Conservation (phyloP, 2,329 filamentous ascomycete genomes). For the Malbranchea zuffiana region DNA sequence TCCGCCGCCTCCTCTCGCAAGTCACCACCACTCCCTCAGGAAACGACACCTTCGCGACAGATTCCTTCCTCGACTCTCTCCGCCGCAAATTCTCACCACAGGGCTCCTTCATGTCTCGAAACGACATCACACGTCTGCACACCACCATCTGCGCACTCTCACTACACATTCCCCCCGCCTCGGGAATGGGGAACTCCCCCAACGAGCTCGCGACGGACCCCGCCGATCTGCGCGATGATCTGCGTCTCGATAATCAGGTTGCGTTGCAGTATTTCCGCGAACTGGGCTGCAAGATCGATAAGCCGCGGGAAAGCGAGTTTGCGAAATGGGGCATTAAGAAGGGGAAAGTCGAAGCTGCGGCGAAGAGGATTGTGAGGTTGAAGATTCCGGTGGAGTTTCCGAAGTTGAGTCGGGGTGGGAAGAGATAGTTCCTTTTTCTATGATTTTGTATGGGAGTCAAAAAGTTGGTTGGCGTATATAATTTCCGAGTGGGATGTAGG, state of each 20-base stretch:
- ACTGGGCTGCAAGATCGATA: constrained; percentile 36
- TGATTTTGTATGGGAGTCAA: too few species aligned
- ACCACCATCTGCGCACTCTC: constrained; percentile 38
- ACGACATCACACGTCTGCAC: constrained; percentile 34
- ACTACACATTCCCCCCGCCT: constrained; percentile 36
- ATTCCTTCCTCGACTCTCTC: constrained; percentile 31
- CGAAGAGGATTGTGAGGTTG: constrained; percentile 53
- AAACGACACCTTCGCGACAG: constrained; percentile 22
- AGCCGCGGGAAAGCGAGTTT: constrained; percentile 32
- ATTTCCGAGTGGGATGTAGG: too few species aligned
- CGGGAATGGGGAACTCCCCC: constrained; percentile 27
- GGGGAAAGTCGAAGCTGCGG: constrained; percentile 47
- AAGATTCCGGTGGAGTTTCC: constrained; percentile 75
- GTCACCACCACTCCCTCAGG: constrained; percentile 16
- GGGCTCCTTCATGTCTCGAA: constrained; percentile 26
- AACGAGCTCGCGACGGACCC: constrained; percentile 36
- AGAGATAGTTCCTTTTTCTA: too few species aligned
- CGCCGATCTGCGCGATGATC: constrained; percentile 36
- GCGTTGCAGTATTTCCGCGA: constrained; percentile 36
- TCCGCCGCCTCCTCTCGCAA: constrained; percentile 28
- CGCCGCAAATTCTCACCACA: constrained; percentile 34
- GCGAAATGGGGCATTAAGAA: constrained; percentile 41
- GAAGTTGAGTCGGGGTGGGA: constrained; percentile 41
- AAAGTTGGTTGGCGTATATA: too few species aligned
- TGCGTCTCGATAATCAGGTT: constrained; percentile 28